Evolutionary conservation across 768 basidiomycete species (phyloP).

Genomic region (Collybia mongolica): DNA sequence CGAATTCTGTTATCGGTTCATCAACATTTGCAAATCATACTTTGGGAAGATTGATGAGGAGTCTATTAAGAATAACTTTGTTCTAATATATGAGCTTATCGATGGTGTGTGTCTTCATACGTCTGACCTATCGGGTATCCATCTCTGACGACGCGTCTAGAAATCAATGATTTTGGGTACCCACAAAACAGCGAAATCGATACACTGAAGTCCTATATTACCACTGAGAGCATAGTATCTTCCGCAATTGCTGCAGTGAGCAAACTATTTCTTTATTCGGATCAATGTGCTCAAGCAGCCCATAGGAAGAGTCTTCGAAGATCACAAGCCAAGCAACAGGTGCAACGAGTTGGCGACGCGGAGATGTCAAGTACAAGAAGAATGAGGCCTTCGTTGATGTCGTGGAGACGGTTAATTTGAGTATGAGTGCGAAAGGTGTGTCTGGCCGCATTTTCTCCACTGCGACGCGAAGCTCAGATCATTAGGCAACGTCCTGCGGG

Average conservation of each 20-base stretch:
- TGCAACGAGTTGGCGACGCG: slow-evolving; percentile 91
- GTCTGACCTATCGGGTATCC: not conserved
- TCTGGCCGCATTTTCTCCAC: not conserved
- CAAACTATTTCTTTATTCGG: not conserved
- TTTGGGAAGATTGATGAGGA: slow-evolving; percentile 99
- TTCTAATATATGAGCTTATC: slow-evolving; percentile 95
- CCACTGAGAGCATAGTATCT: slow-evolving; percentile 92
- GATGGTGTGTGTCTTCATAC: slow-evolving; percentile 66
- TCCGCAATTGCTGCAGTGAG: slow-evolving; percentile 80
- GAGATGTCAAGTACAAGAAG: slow-evolving; percentile 98
- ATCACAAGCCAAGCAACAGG: slow-evolving; percentile 98
- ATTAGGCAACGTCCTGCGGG: slow-evolving; percentile 83
- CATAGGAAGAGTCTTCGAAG: slow-evolving; percentile 92
- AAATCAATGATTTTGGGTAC: slow-evolving; percentile 98
- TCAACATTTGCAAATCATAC: slow-evolving; percentile 91
- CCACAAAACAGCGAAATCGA: slow-evolving; percentile 99
- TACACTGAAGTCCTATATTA: slow-evolving; percentile 96
- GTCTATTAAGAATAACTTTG: slow-evolving; percentile 98
- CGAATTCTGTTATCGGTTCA: slow-evolving; percentile 97
- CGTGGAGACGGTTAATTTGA: slow-evolving; percentile 92
- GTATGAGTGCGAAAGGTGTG: slow-evolving; percentile 95
- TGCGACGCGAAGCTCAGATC: slow-evolving; percentile 3
- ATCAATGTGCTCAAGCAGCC: slow-evolving; percentile 2
- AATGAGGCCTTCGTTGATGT: slow-evolving; percentile 99
- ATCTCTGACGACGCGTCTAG: slow-evolving; percentile 27